Conservation (phyloP, 2,329 filamentous ascomycete genomes). For the Trichoderma endophyticum region DNA sequence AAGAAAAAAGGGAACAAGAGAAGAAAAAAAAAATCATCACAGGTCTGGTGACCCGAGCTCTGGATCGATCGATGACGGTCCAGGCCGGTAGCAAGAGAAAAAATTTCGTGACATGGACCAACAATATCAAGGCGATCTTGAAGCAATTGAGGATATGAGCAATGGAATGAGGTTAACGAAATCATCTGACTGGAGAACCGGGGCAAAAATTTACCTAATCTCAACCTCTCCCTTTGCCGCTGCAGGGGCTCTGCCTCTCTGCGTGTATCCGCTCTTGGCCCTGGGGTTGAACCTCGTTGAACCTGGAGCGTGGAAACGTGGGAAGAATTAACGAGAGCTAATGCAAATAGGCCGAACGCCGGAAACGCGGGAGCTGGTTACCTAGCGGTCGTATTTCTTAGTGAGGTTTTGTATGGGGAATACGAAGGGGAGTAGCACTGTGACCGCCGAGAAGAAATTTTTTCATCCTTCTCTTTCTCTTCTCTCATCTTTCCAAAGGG, state of each 20-base stretch:
- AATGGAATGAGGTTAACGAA: slow-evolving; percentile 30
- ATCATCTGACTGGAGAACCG: slow-evolving; percentile 36
- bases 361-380: slow-evolving; percentile 3
- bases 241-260: slow-evolving; percentile 13
- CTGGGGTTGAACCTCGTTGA: background rate
- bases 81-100: background rate
- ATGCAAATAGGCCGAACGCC: slow-evolving; percentile 17
- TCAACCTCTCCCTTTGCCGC: slow-evolving; percentile 28
- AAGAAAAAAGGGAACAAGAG: background rate
- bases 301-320: slow-evolving; percentile 11
- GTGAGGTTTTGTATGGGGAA: background rate
- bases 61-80: slow-evolving; percentile 15
- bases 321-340: slow-evolving; percentile 2
- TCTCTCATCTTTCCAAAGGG: background rate
- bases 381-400: background rate
- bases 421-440: background rate
- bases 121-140: slow-evolving; percentile 13
- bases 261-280: slow-evolving; percentile 1
- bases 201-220: slow-evolving; percentile 39
- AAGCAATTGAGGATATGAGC: slow-evolving; percentile 14
- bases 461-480: background rate
- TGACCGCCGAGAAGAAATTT: background rate
- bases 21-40: background rate
- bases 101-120: slow-evolving; percentile 14
- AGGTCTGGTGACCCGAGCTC: slow-evolving; percentile 12